Percentiles rank a stretch among this genome's conserved stretches.
Evolutionary conservation across 129 eudicot genomes (phyloP).

Genomic region (Solidago caesia): DNA sequence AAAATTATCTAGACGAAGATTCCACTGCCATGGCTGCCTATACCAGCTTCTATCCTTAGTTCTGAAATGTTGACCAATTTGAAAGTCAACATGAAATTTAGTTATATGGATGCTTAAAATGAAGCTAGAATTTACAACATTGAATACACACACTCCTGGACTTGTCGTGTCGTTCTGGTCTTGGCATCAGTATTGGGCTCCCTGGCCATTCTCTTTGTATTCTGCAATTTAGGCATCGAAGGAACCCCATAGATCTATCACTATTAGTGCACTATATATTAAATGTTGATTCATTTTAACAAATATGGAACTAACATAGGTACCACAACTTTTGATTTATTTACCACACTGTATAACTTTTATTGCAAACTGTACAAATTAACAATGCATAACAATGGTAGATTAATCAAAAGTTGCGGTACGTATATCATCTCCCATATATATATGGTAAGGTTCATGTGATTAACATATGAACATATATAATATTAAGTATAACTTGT

Average conservation of each 20-base stretch:
- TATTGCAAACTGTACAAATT: too few species aligned
- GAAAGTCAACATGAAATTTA: not conserved
- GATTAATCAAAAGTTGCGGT: too few species aligned
- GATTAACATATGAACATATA: too few species aligned
- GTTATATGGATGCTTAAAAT: slow-evolving; percentile 19
- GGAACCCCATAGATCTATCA: not conserved
- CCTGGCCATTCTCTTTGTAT: slow-evolving; percentile 59
- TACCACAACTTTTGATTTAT: too few species aligned
- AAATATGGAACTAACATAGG: too few species aligned
- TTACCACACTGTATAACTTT: too few species aligned
- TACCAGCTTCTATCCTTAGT: slow-evolving; percentile 12
- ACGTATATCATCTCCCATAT: too few species aligned
- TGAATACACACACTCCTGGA: slow-evolving; percentile 28
- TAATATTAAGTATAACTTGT: too few species aligned
- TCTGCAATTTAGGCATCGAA: slow-evolving; percentile 31
- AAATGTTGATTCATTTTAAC: too few species aligned
- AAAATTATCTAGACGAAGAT: not conserved
- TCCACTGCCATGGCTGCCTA: slow-evolving; percentile 10
- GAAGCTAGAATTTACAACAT: slow-evolving; percentile 52
- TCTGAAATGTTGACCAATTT: slow-evolving; percentile 25
- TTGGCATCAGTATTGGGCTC: slow-evolving; percentile 67
- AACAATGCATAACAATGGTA: too few species aligned
- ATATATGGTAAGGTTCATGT: too few species aligned
- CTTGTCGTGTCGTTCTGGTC: slow-evolving; percentile 39
- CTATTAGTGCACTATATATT: not conserved